phyloP scores from a whole-genome alignment of 2,329 filamentous ascomycete species.

The Didymella pomorum region DNA sequence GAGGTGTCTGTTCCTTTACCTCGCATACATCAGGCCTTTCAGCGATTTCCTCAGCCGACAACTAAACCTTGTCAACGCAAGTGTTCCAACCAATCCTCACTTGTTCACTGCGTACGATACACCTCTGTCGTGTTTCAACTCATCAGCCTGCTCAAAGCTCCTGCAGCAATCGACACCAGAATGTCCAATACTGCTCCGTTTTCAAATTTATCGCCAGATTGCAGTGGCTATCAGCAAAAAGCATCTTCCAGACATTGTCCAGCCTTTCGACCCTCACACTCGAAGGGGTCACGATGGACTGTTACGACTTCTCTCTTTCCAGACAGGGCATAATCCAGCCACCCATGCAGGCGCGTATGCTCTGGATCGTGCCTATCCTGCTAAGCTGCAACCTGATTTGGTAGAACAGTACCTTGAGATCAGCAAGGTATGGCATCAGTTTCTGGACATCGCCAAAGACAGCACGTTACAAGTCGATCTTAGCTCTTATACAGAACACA shows the following conservation, averaged over 20 bases:
- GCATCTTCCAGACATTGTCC: constrained; percentile 5
- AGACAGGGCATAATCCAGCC: constrained; percentile 9
- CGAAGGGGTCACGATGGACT: constrained; percentile 6
- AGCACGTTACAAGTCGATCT: too few species aligned
- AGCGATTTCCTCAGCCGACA: constrained; percentile 8
- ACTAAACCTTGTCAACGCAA: constrained; percentile 9
- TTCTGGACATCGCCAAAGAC: too few species aligned
- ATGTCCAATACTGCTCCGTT: constrained; percentile 4
- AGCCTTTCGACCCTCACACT: constrained; percentile 10
- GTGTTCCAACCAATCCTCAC: constrained; percentile 9
- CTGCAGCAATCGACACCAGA: constrained; percentile 2
- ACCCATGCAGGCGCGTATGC: constrained; percentile 16
- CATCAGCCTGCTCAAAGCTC: background rate
- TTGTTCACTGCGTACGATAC: constrained; percentile 8
- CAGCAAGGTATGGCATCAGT: background rate
- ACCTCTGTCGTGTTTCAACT: constrained; percentile 3
- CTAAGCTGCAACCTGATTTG: constrained; percentile 13
- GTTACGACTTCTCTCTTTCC: constrained; percentile 7
- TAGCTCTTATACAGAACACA: too few species aligned
- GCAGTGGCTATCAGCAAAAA: constrained; percentile 9
- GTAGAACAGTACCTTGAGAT: constrained; percentile 5
- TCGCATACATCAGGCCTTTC: constrained; percentile 15
- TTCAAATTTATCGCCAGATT: constrained; percentile 9
- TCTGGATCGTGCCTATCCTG: constrained; percentile 8
- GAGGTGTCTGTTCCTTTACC: constrained; percentile 7